A percentile compares a stretch with the other conserved stretches of the same genome.
Conservation (phyloP, 768 basidiomycete genomes). For the Termitomyces sp. region DNA sequence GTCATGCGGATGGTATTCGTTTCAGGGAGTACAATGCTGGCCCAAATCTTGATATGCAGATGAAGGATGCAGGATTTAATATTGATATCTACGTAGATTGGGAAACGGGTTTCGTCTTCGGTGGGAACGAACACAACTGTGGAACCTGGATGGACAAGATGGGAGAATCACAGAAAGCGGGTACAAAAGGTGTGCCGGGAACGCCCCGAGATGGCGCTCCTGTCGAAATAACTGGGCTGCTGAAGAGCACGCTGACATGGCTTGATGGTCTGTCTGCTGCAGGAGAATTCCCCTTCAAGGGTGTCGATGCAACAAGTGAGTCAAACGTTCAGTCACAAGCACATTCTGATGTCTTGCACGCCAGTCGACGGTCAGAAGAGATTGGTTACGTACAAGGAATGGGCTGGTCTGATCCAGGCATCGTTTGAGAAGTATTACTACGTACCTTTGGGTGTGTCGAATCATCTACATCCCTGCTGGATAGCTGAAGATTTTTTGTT, state of each 20-base stretch:
- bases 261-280: conserved; percentile 58
- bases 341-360: background rate
- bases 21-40: conserved; percentile 98
- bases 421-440: conserved; percentile 93
- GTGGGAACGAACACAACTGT: conserved; percentile 83
- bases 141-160: conserved; percentile 99
- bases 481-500: conserved; percentile 2
- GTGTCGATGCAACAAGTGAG: conserved; percentile 79
- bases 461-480: background rate
- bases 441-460: conserved; percentile 69
- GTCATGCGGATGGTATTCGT: conserved; percentile 87
- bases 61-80: conserved; percentile 90
- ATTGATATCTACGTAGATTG: conserved; percentile 95
- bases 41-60: conserved; percentile 95
- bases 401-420: conserved; percentile 77
- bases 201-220: conserved; percentile 96
- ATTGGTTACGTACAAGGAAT: conserved; percentile 84
- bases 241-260: conserved; percentile 94
- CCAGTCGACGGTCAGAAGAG: conserved; percentile 67
- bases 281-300: conserved; percentile 85
- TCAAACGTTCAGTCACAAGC: conserved; percentile 3
- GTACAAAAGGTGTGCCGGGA: conserved; percentile 93
- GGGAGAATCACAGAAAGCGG: conserved; percentile 90
- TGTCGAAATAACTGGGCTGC: conserved; percentile 89
- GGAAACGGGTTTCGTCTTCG: conserved; percentile 85